These are phyloP conservation scores for Teunomyces tritomae DNA, from an alignment of 805 yeast genomes.

Conservation along the genomic window DNA sequence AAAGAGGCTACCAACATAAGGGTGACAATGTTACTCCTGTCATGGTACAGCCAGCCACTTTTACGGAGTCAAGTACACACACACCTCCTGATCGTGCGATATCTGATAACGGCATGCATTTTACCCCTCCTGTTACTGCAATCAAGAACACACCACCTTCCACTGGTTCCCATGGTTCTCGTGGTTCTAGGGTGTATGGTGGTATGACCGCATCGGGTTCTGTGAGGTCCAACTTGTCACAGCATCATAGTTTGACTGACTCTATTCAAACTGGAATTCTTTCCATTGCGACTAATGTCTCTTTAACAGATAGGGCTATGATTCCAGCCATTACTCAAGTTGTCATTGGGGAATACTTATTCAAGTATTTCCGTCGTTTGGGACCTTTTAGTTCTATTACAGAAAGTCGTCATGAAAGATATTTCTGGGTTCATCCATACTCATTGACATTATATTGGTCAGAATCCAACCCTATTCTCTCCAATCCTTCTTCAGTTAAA, in stretches of 20 bases:
- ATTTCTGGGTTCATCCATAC: constrained; percentile 96
- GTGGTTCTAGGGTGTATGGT: constrained; percentile 5
- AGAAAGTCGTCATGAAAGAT: constrained; percentile 83
- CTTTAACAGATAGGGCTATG: constrained; percentile 66
- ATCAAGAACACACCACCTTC: constrained; percentile 10
- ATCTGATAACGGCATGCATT: constrained; percentile 16
- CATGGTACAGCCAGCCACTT: constrained; percentile 17
- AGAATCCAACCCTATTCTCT: constrained; percentile 68
- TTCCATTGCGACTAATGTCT: constrained; percentile 59
- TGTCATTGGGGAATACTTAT: constrained; percentile 86
- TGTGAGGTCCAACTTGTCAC: constrained; percentile 29
- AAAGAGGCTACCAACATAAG: constrained; percentile 45
- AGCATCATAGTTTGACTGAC: constrained; percentile 30
- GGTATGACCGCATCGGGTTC: constrained; percentile 14
- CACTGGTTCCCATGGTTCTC: constrained; percentile 3
- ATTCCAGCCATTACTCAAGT: constrained; percentile 88
- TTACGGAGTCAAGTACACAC: constrained; percentile 8
- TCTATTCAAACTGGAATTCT: constrained; percentile 33
- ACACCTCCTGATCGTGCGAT: constrained; percentile 16
- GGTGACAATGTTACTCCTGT: constrained; percentile 20
- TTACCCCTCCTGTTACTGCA: constrained; percentile 18
- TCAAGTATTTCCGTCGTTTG: constrained; percentile 76
- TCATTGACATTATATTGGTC: constrained; percentile 91
- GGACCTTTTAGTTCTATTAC: constrained; percentile 74
- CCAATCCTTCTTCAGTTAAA: constrained; percentile 61